phyloP scores from a whole-genome alignment of 1,284 basidiomycete species.

The Phlebopus sp. region DNA sequence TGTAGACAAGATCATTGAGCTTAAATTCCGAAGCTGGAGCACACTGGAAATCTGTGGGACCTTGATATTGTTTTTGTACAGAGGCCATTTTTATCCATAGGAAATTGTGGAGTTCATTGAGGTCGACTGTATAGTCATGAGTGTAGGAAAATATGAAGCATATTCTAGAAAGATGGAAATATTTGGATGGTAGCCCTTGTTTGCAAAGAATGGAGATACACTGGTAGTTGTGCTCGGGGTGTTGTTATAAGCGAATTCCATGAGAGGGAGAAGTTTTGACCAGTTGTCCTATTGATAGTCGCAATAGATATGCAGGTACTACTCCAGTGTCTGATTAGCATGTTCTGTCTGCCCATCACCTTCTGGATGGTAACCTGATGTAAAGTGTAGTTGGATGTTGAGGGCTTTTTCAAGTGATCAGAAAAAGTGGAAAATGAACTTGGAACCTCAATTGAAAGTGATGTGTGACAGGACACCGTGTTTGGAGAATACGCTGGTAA shows the following conservation, averaged over 20 bases:
- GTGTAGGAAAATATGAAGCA: not conserved
- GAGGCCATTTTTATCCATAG: not conserved
- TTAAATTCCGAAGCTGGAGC: slow-evolving; percentile 1
- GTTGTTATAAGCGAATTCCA: slow-evolving; percentile 9
- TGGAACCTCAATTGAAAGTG: too few relatives aligned
- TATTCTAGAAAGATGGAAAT: not conserved
- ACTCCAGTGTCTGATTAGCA: too few relatives aligned
- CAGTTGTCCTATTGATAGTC: slow-evolving; percentile 40
- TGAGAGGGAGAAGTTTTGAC: slow-evolving; percentile 30
- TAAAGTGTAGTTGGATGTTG: too few relatives aligned
- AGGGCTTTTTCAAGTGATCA: slow-evolving; percentile 18
- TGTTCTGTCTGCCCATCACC: too few relatives aligned
- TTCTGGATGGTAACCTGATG: too few relatives aligned
- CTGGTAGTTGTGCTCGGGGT: slow-evolving; percentile 11
- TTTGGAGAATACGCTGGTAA: too few relatives aligned
- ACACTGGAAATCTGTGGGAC: not conserved
- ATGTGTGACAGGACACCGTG: too few relatives aligned
- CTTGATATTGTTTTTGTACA: slow-evolving; percentile 2
- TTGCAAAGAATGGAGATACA: slow-evolving; percentile 31
- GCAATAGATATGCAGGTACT: slow-evolving; percentile 30
- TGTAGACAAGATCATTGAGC: not conserved
- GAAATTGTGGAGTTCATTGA: not conserved
- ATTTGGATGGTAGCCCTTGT: slow-evolving; percentile 25
- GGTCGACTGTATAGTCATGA: slow-evolving; percentile 1
- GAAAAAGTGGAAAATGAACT: too few relatives aligned